A percentile compares a stretch with the other conserved stretches of the same genome.
These are phyloP conservation scores for Aspergillus bombycis DNA, from an alignment of 2,329 filamentous ascomycete species.

Conservation along the genomic window DNA sequence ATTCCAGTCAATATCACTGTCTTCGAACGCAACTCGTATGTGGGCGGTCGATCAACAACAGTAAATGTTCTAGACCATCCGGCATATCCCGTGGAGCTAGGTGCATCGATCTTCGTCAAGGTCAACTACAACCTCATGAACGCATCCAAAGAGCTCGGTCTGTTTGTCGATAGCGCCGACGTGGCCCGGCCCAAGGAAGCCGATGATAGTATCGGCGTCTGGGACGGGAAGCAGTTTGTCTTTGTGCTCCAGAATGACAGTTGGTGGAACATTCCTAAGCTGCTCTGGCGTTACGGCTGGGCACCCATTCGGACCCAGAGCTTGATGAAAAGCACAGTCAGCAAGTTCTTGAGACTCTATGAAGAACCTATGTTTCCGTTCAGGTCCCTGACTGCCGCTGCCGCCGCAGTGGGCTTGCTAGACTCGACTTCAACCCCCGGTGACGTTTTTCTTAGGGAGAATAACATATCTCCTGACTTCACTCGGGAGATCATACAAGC, in stretches of 20 bases:
- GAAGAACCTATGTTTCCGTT: slow-evolving; percentile 83
- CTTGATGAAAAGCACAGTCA: slow-evolving; percentile 72
- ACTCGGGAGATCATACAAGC: slow-evolving; percentile 84
- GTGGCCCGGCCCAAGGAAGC: slow-evolving; percentile 52
- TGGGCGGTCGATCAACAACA: slow-evolving; percentile 87
- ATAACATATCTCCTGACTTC: slow-evolving; percentile 70
- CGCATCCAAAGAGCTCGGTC: slow-evolving; percentile 71
- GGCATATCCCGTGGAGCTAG: slow-evolving; percentile 74
- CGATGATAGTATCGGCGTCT: slow-evolving; percentile 69
- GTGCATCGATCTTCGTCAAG: slow-evolving; percentile 87
- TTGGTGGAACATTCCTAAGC: slow-evolving; percentile 80
- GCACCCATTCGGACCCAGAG: slow-evolving; percentile 74
- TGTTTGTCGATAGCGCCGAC: slow-evolving; percentile 57
- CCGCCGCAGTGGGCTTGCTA: slow-evolving; percentile 68
- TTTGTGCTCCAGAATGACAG: slow-evolving; percentile 64
- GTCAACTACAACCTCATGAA: slow-evolving; percentile 81
- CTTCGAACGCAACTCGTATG: slow-evolving; percentile 75
- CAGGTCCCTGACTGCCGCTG: slow-evolving; percentile 69
- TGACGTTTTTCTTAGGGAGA: slow-evolving; percentile 68
- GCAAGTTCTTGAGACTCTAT: slow-evolving; percentile 78
- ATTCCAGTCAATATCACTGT: slow-evolving; percentile 77
- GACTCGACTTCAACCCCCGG: slow-evolving; percentile 72
- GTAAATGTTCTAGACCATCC: slow-evolving; percentile 74
- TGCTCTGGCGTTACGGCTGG: slow-evolving; percentile 83
- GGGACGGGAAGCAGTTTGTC: slow-evolving; percentile 78